Base-by-base conservation (phyloP, 176 grass and related monocot species). In the Bromus sterilis region DNA sequence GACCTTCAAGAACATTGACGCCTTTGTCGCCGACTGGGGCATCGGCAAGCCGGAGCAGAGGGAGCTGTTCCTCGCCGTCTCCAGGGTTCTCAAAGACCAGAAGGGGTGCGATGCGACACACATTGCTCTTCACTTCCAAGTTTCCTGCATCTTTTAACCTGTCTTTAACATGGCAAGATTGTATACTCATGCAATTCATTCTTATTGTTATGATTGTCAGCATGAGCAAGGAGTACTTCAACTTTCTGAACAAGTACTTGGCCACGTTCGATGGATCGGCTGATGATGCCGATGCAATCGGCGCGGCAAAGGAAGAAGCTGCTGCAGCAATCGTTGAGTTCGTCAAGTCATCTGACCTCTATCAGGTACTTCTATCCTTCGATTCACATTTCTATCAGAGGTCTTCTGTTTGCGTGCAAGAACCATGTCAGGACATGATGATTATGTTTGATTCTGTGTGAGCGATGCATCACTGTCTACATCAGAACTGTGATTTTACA, bases 241-340 rank as follows among this genome's bases (percentile, higher is more conserved):
- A 86, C 46, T 99, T 93, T 21, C 70, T 99, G 48, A 90, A 86
- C 36, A 99, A 95, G 68, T 99, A 99, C 83, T 82, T 99, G 42
- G 73, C 77, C 31, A 95, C 89, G 18, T 99, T 99, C 56, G 84
- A 88, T 21, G 87, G 85, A 79, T 70, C 62, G 7, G 74, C 5
- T 24, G 89, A 95, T 63, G 96, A 95, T 0, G 51, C 89, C 4
- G 74, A 67, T 29, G 33, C 80, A 10, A 95, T 95, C 34, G 81
- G 39, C 85, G 93, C 86, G 33, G 93, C 86, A 6, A 95, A 93
- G 82, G 93, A 99, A 86, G 82, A 99, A 73, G 89, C 93, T 82
- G 80, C 80, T 1, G 82, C 82, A 23, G 87, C 93, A 48, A 84
- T 99, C 44, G 24, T 93, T 37, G 96, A 99, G 74, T 95, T 95